Evolutionary conservation across 495 filamentous ascomycete species (phyloP), one percentile per base, ranked within the genome.

Genomic region (Endocarpon pusillum): DNA sequence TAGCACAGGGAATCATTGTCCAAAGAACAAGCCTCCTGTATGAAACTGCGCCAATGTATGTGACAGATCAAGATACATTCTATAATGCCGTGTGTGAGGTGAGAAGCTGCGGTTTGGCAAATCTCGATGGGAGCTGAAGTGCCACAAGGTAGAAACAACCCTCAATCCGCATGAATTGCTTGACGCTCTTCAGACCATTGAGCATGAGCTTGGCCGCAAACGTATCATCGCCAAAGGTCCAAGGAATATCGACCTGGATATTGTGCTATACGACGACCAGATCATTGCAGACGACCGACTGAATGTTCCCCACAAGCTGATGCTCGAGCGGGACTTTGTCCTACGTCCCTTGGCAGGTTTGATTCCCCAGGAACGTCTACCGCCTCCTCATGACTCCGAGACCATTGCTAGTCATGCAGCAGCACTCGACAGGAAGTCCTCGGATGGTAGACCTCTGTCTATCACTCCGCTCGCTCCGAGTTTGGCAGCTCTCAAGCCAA

Each of bases 41-140:
- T 62, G 83, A 96, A 58, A 97, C 87, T 4, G 72, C 81, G 39
- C 81, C 89, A 16, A 97, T 97, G 89, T 96, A 97, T 57, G 75
- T 94, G 42, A 56, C 78, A 41, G 76, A 93, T 46, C 89, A 97
- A 50, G 71, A 71, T 38, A 67, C 73, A 12, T 97, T 96, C 46
- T 56, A 96, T 25, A 97, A 97, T 50, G 89, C 85, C 21, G 85
- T 75, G 35, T 93, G 84, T 52, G 82, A 97, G 74, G 89, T 94
- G 42, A 49, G 67, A 61, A 37, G 33, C 15, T 20, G 24, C 14
- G 11, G 19, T 35, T 35, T 25, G 20, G 33, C 3, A 4, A 27
- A 11, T 19, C 18, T 19, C 33, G 19, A 17, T n/a, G n/a, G n/a
- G n/a, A n/a, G 12, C 9, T 19, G 6, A 11, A 38, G 12, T 36